Evolutionary conservation across 2,329 filamentous ascomycete genomes (phyloP).

Genomic region (Talaromyces rugulosus): DNA sequence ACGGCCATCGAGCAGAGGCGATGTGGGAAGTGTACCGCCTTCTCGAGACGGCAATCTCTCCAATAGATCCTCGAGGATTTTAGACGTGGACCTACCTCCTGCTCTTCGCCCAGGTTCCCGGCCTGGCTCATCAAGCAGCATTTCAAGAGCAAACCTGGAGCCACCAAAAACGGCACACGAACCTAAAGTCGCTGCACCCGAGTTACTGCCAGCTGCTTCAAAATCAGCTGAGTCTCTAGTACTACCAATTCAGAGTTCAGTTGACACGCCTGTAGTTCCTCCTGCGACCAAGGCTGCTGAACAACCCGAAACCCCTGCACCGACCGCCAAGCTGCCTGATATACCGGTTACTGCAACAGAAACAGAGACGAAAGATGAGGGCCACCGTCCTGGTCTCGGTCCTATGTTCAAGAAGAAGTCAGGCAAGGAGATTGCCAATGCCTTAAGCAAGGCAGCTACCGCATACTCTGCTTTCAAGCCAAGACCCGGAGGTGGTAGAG

Average conservation of each 20-base stretch:
- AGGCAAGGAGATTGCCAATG: constrained; percentile 65
- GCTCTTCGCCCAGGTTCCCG: constrained; percentile 17
- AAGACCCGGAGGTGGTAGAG: constrained; percentile 78
- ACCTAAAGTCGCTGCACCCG: constrained; percentile 15
- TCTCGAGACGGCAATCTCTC: constrained; percentile 28
- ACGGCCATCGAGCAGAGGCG: constrained; percentile 18
- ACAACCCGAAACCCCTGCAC: constrained; percentile 19
- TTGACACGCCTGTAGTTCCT: background rate
- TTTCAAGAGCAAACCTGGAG: constrained; percentile 2
- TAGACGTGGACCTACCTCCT: constrained; percentile 18
- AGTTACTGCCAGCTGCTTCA: background rate
- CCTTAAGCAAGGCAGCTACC: constrained; percentile 75
- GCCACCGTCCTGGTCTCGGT: constrained; percentile 70
- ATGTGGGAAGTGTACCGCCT: constrained; percentile 17
- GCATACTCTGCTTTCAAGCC: constrained; percentile 76
- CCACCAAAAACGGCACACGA: constrained; percentile 6
- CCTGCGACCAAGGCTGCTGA: constrained; percentile 7
- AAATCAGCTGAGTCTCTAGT: background rate
- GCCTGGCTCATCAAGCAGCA: constrained; percentile 14
- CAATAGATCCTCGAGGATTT: constrained; percentile 14
- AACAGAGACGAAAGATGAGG: constrained; percentile 26
- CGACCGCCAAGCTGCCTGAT: constrained; percentile 1
- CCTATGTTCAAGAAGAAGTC: constrained; percentile 87
- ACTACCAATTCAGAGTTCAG: background rate
- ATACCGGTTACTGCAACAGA: background rate